These are phyloP conservation scores for Cladosporium sp. DNA, from an alignment of 2,329 filamentous ascomycete species.

Conservation along the genomic window DNA sequence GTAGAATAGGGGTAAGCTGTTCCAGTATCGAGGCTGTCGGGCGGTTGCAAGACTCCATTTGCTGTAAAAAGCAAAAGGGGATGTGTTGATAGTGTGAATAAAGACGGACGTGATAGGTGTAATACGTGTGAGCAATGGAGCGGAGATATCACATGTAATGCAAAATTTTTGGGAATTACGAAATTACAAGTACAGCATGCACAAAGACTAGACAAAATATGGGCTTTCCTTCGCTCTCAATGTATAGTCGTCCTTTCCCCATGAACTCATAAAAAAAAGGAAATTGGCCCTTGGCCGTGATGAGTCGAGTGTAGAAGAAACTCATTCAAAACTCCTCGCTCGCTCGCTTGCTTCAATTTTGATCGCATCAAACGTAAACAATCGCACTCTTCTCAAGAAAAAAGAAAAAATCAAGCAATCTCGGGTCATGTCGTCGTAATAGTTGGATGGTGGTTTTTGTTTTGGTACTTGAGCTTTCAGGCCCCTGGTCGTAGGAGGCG, in stretches of 20 bases:
- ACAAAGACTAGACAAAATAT: slow-evolving; percentile 8
- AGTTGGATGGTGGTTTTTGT: neutral
- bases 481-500: neutral
- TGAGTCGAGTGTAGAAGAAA: neutral
- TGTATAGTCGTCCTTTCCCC: neutral
- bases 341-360: neutral
- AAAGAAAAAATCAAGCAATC: neutral
- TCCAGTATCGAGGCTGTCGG: neutral
- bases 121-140: neutral
- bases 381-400: neutral
- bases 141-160: neutral
- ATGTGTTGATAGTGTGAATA: neutral
- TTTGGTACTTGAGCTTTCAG: neutral
- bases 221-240: neutral
- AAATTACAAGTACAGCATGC: slow-evolving; percentile 15
- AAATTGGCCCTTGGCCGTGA: neutral
- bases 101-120: neutral
- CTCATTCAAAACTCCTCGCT: slow-evolving; percentile 2
- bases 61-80: neutral
- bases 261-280: neutral
- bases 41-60: neutral
- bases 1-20: neutral
- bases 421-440: slow-evolving; percentile 5
- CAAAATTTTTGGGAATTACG: neutral
- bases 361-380: neutral